These are phyloP conservation scores for Tulasnella sp. DNA, from an alignment of 768 basidiomycete species.

Conservation along the genomic window DNA sequence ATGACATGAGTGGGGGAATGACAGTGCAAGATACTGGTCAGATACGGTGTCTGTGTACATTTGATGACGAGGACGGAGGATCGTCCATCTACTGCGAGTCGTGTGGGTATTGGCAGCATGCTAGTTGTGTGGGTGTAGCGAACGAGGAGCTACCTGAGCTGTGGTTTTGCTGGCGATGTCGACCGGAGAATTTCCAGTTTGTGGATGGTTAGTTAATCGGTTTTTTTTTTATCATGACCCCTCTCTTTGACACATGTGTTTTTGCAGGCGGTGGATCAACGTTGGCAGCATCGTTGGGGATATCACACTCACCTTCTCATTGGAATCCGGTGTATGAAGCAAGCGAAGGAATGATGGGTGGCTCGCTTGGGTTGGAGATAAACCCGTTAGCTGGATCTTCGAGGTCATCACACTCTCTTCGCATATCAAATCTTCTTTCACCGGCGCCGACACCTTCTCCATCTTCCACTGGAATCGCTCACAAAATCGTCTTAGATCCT, in stretches of 20 bases:
- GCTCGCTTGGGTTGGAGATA: constrained; percentile 11
- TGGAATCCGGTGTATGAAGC: constrained; percentile 5
- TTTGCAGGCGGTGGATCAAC: background rate
- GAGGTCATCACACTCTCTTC: constrained; percentile 1
- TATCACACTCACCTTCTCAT: constrained; percentile 6
- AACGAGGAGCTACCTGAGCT: constrained; percentile 11
- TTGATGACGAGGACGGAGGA: constrained; percentile 32
- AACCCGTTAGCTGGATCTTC: background rate
- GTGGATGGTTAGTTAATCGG: constrained; percentile 1
- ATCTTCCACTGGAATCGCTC: constrained; percentile 1
- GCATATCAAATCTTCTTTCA: constrained; percentile 14
- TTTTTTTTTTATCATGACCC: background rate
- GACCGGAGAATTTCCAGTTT: constrained; percentile 13
- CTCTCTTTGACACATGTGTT: background rate
- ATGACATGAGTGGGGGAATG: too few relatives aligned
- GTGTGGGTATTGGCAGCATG: constrained; percentile 35
- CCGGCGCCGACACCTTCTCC: constrained; percentile 9
- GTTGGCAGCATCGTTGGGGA: constrained; percentile 8
- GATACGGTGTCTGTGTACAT: constrained; percentile 32
- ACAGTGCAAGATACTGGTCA: constrained; percentile 13
- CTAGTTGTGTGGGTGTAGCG: constrained; percentile 26
- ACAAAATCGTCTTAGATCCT: constrained; percentile 13
- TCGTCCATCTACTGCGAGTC: constrained; percentile 35
- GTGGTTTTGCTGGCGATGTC: constrained; percentile 10
- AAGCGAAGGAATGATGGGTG: background rate